Percentiles rank a stretch among this genome's conserved stretches.
Evolutionary conservation across 108 stramenopile genomes (phyloP).

Genomic region (Fragilaria radians): DNA sequence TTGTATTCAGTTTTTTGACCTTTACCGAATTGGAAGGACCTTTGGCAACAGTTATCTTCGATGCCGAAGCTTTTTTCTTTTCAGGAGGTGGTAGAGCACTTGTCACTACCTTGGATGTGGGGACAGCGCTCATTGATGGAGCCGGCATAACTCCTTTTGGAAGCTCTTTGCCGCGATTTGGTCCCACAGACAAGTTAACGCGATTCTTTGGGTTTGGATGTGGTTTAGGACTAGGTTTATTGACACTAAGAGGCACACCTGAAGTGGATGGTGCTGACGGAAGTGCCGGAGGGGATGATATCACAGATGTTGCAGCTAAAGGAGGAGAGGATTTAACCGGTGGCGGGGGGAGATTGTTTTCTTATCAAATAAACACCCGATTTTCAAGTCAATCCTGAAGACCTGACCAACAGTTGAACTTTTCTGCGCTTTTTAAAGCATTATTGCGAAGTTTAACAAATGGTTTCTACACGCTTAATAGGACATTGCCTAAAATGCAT

Average conservation of each 20-base stretch:
- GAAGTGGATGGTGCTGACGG: neutral
- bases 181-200: constrained; percentile 10
- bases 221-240: too few species aligned
- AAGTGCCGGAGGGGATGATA: neutral
- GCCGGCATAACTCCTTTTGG: constrained; percentile 14
- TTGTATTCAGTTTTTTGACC: neutral
- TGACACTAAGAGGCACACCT: too few species aligned
- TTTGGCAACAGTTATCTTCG: neutral
- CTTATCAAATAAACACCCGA: too few species aligned
- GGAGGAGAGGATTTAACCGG: constrained; percentile 7
- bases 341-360: too few species aligned
- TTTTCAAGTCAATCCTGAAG: too few species aligned
- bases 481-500: too few species aligned
- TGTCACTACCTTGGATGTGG: neutral
- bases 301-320: neutral
- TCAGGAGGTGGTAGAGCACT: constrained; percentile 4
- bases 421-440: too few species aligned
- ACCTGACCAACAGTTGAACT: too few species aligned
- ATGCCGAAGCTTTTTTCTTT: neutral
- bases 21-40: neutral
- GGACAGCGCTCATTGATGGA: neutral
- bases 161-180: constrained; percentile 22
- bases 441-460: too few species aligned
- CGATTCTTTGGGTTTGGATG: constrained; percentile 10
- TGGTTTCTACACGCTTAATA: too few species aligned